Base-by-base conservation (phyloP, 2,329 filamentous ascomycete species). In the Sarocladiaceae sp. region DNA sequence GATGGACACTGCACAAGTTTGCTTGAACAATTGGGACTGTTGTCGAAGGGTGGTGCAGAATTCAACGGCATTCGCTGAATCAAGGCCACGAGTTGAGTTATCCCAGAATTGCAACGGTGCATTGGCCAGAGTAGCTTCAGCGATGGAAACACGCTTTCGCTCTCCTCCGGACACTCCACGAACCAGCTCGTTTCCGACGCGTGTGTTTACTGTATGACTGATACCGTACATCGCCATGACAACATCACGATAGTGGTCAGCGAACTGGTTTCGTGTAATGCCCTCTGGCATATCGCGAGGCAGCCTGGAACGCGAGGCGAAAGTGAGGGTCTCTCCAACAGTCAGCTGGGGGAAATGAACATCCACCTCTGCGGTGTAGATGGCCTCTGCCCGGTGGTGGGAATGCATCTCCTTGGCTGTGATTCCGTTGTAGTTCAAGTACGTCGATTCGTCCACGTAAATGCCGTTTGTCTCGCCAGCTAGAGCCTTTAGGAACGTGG, bases 301-400 rank as follows among this genome's bases (percentile, higher is more conserved):
- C 48, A 84, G 79, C 52, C 86, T 78, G 6, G 88, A 86, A 17
- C 81, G 75, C 3, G 88, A 87, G 20, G 88, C 88, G 56, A 93
- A 93, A 51, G 82, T 85, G 44, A 93, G 76, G 1, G 89, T 94
- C 60, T 93, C 86, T 50, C 87, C 87, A 39, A 93, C 88, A 2
- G 81, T 84, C 60, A 93, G 70, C 70, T 84, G 80, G 13, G 88
- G 87, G 62, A 92, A 92, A 68, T 92, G 88, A 3, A 88, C 86
- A 64, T 95, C 90, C 31, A 89, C 85, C 66, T 93, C 89, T 54
- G 88, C 88, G 0, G 87, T 92, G 71, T 94, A 94, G 65, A 94
- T 92, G 56, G 87, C 88, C 69, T 95, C 90, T 58, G 90, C 90
- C 25, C 87, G 84, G 71, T 93, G 91, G 56, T 80, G 76, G 11